These are phyloP conservation scores for Boletales sp. DNA, from an alignment of 768 basidiomycete species.

Conservation along the genomic window DNA sequence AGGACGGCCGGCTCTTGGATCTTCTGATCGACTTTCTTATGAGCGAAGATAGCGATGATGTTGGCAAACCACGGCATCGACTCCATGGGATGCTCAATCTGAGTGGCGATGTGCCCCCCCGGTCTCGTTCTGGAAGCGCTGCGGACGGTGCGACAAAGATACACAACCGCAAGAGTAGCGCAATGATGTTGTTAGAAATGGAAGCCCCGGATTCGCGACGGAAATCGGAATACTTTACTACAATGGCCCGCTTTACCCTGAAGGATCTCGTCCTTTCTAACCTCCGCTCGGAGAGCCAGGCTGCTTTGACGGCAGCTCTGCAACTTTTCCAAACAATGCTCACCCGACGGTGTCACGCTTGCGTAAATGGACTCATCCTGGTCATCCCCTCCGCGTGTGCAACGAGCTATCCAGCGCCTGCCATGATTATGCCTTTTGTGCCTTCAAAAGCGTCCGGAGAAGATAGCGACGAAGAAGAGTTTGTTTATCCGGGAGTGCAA, in stretches of 20 bases:
- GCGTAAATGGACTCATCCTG: conserved; percentile 64
- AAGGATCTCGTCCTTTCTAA: conserved; percentile 86
- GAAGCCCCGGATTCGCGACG: conserved; percentile 70
- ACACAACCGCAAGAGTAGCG: conserved; percentile 75
- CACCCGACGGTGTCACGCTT: conserved; percentile 59
- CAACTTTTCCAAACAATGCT: conserved; percentile 80
- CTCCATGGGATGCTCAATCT: conserved; percentile 42
- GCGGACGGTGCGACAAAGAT: conserved; percentile 44
- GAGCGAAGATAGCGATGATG: conserved; percentile 79
- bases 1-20: conserved; percentile 63
- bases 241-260: conserved; percentile 85
- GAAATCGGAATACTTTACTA: conserved; percentile 79
- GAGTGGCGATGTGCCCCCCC: conserved; percentile 31
- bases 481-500: conserved; percentile 39
- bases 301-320: conserved; percentile 71
- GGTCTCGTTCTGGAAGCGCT: conserved; percentile 24
- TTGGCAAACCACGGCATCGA: conserved; percentile 44
- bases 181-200: conserved; percentile 87
- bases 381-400: conserved; percentile 68
- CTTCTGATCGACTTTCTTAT: conserved; percentile 76
- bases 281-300: conserved; percentile 60
- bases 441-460: conserved; percentile 26
- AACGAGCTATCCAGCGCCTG: conserved; percentile 69
- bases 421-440: conserved; percentile 31
- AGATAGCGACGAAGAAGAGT: conserved; percentile 52